A percentile compares a stretch with the other conserved stretches of the same genome.
Conservation (phyloP, 345 rosid genomes). For the Cardamine chenopodiifolia region DNA sequence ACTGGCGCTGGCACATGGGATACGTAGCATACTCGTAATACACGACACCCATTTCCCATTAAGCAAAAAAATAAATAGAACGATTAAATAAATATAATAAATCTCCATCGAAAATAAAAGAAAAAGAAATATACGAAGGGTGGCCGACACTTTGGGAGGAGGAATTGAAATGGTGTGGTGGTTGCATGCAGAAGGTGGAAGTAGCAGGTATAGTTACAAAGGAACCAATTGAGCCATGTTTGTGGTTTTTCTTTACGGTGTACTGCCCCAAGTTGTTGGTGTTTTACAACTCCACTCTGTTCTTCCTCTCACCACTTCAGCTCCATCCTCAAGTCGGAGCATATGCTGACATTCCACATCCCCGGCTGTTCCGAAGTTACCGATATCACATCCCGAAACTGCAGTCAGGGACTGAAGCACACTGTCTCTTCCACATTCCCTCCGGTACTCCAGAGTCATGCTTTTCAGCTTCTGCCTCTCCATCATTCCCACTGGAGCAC, state of each 20-base stretch:
- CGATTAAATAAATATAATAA: slow-evolving; percentile 45
- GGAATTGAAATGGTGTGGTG: slow-evolving; percentile 21
- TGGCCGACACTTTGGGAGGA: slow-evolving; percentile 23
- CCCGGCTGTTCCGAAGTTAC: slow-evolving; percentile 48
- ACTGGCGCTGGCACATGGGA: slow-evolving; percentile 38
- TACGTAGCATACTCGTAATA: slow-evolving; percentile 26
- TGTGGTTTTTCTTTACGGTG: slow-evolving; percentile 3
- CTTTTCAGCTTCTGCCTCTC: slow-evolving; percentile 82
- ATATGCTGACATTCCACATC: slow-evolving; percentile 86
- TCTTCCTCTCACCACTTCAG: slow-evolving; percentile 89
- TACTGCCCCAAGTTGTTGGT: slow-evolving; percentile 41
- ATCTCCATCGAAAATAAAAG: slow-evolving; percentile 24
- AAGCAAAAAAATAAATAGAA: slow-evolving; percentile 34
- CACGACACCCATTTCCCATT: slow-evolving; percentile 10
- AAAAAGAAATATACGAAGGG: slow-evolving; percentile 39
- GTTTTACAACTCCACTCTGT: slow-evolving; percentile 86
- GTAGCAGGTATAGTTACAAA: slow-evolving; percentile 37
- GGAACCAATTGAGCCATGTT: slow-evolving; percentile 20
- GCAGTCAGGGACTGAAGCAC: slow-evolving; percentile 90
- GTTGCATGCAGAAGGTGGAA: slow-evolving; percentile 19
- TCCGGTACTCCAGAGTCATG: slow-evolving; percentile 85
- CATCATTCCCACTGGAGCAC: slow-evolving; percentile 83
- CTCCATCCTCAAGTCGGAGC: slow-evolving; percentile 83
- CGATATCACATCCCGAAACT: slow-evolving; percentile 51
- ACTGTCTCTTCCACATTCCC: slow-evolving; percentile 94